Evolutionary conservation across 306 rosid species (phyloP), one percentile per base, ranked within the genome.

Genomic region (Mimosa pudica): DNA sequence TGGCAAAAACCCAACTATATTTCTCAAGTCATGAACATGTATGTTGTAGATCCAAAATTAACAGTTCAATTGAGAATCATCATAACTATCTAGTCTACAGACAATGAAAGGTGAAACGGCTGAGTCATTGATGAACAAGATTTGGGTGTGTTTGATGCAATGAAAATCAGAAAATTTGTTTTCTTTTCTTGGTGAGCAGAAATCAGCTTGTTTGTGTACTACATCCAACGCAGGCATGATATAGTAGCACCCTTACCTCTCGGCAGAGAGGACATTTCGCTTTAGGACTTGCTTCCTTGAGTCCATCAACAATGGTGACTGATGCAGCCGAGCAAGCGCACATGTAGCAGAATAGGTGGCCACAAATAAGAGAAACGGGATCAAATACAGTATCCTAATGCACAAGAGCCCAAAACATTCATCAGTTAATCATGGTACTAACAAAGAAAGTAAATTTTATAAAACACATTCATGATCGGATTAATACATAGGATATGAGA

Each of bases 291-390:
- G 99, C 87, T 11, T 77, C 58, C 82, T 88, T 91, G 18, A 95
- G 90, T 47, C 97, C 93, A 74, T 90, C 83, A 0, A 95, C 90
- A 61, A 91, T 93, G 36, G 90, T 88, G 60, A 91, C 97, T 2
- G 97, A 90, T 57, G 98, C 96, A 74, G 99, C 97, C 0, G 96
- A 93, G 88, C 97, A 91, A 71, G 96, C 92, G 75, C 99, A 95
- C 79, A 90, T 82, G 80, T 85, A 89, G 87, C 99, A 95, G 91
- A 87, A 93, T 82, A 95, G 92, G 79, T 95, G 99, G 66, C 99
- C 98, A 44, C 99, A 95, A 18, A 87, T 82, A 76, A 95, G 92
- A 81, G 98, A 89, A 83, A 91, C 96, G 2, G 99, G 94, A 88
- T 95, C 99, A 82, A 95, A 95, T 80, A 95, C 96, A 2, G 93